phyloP scores from a whole-genome alignment of 352 stramenopile species.

The Pythium plurisporium region DNA sequence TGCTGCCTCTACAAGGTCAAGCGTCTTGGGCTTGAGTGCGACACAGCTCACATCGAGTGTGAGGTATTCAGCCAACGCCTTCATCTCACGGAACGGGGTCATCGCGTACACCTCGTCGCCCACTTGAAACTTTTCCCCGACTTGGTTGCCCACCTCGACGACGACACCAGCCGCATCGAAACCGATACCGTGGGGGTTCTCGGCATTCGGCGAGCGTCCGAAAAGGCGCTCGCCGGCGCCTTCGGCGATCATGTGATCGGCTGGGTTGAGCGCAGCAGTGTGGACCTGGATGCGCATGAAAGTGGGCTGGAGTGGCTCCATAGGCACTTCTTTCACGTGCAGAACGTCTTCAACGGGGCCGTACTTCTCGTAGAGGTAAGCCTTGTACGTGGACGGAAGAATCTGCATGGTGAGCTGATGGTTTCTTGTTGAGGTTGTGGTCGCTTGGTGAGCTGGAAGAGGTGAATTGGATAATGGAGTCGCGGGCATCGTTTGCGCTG shows the following conservation, averaged over 20 bases:
- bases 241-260: constrained; percentile 18
- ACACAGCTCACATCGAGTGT: constrained; percentile 29
- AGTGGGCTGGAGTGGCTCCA: constrained; percentile 23
- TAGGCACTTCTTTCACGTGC: constrained; percentile 13
- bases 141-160: not conserved
- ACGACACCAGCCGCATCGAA: constrained; percentile 22
- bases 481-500: too few species aligned
- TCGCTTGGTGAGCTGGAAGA: too few species aligned
- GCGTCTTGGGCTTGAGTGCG: constrained; percentile 36
- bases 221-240: not conserved
- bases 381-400: constrained; percentile 15
- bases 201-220: not conserved
- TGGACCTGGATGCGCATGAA: constrained; percentile 30
- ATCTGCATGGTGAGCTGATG: too few species aligned
- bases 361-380: constrained; percentile 29
- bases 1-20: constrained; percentile 39
- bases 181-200: constrained; percentile 29
- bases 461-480: too few species aligned
- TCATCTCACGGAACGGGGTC: constrained; percentile 2
- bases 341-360: constrained; percentile 23
- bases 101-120: constrained; percentile 24
- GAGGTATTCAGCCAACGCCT: constrained; percentile 39
- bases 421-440: too few species aligned
- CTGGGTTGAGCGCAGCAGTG: constrained; percentile 28
- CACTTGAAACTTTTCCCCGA: not conserved